Conservation (phyloP, 805 yeast genomes). For the Debaryomyces maramus region DNA sequence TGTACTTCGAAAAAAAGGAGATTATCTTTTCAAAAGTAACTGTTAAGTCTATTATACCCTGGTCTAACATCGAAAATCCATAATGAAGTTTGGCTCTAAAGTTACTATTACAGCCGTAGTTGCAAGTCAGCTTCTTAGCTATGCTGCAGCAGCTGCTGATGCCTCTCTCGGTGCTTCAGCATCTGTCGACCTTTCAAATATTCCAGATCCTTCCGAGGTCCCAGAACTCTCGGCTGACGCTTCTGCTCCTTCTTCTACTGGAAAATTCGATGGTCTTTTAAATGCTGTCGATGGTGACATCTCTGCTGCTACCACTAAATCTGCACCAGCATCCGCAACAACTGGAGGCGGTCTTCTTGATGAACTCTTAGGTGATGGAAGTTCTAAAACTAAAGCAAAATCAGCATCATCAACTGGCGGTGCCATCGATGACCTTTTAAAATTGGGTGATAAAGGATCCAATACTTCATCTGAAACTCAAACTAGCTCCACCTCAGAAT, state of each 20-base stretch:
- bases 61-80: no score
- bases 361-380: neutral
- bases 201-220: no score
- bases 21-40: conserved; percentile 8
- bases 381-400: neutral
- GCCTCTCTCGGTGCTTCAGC: neutral
- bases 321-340: conserved; percentile 3
- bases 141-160: conserved; percentile 18
- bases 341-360: neutral
- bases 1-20: conserved; percentile 6
- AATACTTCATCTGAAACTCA: neutral
- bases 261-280: conserved; percentile 6
- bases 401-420: conserved; percentile 5
- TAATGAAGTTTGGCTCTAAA: conserved; percentile 21
- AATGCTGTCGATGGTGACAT: conserved; percentile 3
- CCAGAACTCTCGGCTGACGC: neutral
- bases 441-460: neutral
- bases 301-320: conserved; percentile 2
- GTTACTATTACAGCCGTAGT: conserved; percentile 17
- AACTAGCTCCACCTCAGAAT: conserved; percentile 4
- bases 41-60: no score
- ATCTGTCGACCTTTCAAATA: no score
- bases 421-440: conserved; percentile 6
- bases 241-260: conserved; percentile 2
- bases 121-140: conserved; percentile 18